Conservation (phyloP, 768 basidiomycete species). For the Leccinum imitatum region DNA sequence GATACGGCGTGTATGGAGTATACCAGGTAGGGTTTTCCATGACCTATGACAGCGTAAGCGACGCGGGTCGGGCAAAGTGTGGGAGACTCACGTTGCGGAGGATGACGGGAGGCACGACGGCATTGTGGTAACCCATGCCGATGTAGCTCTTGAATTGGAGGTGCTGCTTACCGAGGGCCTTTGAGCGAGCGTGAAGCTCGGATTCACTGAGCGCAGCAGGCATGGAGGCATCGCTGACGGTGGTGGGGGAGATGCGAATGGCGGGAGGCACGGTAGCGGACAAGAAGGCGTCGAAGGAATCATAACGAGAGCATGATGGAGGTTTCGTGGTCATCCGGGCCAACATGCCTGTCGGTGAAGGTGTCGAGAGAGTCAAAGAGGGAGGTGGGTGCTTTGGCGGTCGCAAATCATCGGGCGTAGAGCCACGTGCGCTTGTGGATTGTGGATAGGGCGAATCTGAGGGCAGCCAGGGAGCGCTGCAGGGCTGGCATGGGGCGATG, state of each 20-base stretch:
- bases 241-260: constrained; percentile 66
- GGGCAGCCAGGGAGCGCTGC: constrained; percentile 28
- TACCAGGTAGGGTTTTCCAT: constrained; percentile 99
- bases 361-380: constrained; percentile 87
- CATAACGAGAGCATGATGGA: constrained; percentile 83
- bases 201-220: constrained; percentile 82
- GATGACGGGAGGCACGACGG: constrained; percentile 94
- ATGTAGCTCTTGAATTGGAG: constrained; percentile 89
- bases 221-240: constrained; percentile 67
- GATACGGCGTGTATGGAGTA: constrained; percentile 94
- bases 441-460: constrained; percentile 19
- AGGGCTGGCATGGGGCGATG: constrained; percentile 28
- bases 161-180: constrained; percentile 75
- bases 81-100: constrained; percentile 71
- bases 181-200: constrained; percentile 74
- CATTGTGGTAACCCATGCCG: constrained; percentile 96
- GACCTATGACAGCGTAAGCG: constrained; percentile 44
- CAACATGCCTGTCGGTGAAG: constrained; percentile 89
- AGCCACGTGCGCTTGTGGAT: constrained; percentile 20
- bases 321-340: constrained; percentile 82
- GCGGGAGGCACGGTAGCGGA: constrained; percentile 75
- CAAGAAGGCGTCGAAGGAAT: constrained; percentile 87
- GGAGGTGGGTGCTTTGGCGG: constrained; percentile 55
- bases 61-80: not conserved
- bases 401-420: constrained; percentile 43